Evolutionary conservation across 768 basidiomycete genomes (phyloP).

Genomic region (Aureoboletus auriporus): DNA sequence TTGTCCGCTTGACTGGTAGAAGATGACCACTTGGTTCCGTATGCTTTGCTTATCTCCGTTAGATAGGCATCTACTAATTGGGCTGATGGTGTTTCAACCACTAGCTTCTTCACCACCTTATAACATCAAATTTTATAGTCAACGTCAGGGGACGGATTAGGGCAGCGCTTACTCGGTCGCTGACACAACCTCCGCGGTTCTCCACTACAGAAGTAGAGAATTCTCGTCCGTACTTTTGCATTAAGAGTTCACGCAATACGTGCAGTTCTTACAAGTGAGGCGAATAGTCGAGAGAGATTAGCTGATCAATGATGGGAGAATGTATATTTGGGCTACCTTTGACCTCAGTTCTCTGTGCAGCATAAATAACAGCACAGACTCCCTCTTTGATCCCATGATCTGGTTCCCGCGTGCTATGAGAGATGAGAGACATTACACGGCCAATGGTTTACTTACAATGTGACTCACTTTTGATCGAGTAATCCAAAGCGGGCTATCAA

Average conservation of each 20-base stretch:
- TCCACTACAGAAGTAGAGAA: constrained; percentile 85
- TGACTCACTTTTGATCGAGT: constrained; percentile 78
- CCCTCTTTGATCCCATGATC: constrained; percentile 87
- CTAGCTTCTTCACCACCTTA: constrained; percentile 75
- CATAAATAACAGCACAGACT: constrained; percentile 83
- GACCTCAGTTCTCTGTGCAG: constrained; percentile 86
- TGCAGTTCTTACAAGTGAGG: constrained; percentile 64
- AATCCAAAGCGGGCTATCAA: constrained; percentile 88
- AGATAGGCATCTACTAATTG: constrained; percentile 87
- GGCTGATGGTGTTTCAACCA: constrained; percentile 61
- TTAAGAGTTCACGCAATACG: constrained; percentile 84
- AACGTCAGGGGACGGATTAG: neutral
- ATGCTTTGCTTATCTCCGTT: constrained; percentile 84
- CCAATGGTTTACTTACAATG: constrained; percentile 1
- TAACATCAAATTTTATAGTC: constrained; percentile 1
- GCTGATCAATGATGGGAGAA: neutral
- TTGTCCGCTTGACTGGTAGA: constrained; percentile 25
- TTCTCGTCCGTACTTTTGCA: constrained; percentile 94
- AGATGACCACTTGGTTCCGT: constrained; percentile 67
- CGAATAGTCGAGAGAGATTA: constrained; percentile 2
- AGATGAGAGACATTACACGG: constrained; percentile 6
- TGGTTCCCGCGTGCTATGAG: constrained; percentile 66
- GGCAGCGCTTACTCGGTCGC: constrained; percentile 60
- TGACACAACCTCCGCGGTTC: constrained; percentile 77
- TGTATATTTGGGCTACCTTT: constrained; percentile 51